phyloP scores from a whole-genome alignment of 129 eudicot species.

The Oenanthe sinensis region DNA sequence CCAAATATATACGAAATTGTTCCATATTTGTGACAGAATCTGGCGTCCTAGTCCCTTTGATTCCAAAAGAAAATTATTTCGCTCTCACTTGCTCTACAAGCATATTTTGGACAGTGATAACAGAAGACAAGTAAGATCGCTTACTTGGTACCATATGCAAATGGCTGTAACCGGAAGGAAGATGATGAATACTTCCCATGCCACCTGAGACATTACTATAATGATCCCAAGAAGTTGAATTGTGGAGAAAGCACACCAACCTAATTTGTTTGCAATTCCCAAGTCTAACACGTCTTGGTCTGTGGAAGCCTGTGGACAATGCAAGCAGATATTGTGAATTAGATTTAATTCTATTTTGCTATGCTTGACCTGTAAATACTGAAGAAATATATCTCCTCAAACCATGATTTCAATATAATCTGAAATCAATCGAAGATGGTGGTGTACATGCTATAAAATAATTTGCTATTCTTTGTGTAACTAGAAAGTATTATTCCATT shows the following conservation, averaged over 20 bases:
- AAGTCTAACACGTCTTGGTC: conserved; percentile 91
- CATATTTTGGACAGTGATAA: not conserved
- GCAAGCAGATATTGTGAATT: not conserved
- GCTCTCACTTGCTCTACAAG: not conserved
- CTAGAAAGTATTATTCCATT: too few relatives aligned
- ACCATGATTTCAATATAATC: too few relatives aligned
- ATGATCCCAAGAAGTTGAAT: conserved; percentile 86
- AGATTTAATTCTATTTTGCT: not conserved
- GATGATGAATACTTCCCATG: conserved; percentile 89
- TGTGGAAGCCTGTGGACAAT: conserved; percentile 60
- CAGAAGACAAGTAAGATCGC: conserved; percentile 21
- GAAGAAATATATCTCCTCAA: too few relatives aligned
- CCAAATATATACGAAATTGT: not conserved
- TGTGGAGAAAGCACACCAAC: conserved; percentile 80
- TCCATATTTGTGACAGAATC: not conserved
- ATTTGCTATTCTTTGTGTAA: too few relatives aligned
- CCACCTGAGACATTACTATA: conserved; percentile 93
- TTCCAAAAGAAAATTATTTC: not conserved
- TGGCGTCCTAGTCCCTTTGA: not conserved
- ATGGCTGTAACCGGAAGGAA: conserved; percentile 78
- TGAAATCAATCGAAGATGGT: too few relatives aligned
- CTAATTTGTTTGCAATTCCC: conserved; percentile 70
- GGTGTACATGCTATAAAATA: too few relatives aligned
- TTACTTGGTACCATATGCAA: conserved; percentile 90
- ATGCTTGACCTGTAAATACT: not conserved